Base-by-base conservation (phyloP, 768 basidiomycete species). In the Boletellus sp. region DNA sequence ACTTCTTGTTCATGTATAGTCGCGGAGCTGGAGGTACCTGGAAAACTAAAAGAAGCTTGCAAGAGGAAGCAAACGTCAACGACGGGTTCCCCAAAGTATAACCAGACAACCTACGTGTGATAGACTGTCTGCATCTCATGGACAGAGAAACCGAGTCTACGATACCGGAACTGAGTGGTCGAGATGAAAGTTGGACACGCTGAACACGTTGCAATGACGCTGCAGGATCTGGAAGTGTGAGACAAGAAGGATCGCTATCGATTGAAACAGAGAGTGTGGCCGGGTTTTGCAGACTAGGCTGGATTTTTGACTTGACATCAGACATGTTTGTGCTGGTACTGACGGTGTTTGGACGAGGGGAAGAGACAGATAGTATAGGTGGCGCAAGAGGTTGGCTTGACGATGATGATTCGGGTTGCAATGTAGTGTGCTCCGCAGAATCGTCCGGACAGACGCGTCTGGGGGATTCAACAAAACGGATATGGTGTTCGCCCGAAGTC, bases 1-100 rank as follows among this genome's bases (percentile, higher is more conserved):
- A 93, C 73, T 53, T 89, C 79, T 52, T 89, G 88, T 60, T 91
- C 90, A 28, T 44, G 50, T 17, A 53, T n/a, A 34, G 61, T 53
- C 28, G 54, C 39, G 33, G 53, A 28, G 23, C 8, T 37, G 24
- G 51, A 47, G 35, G 57, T 36, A 52, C 48, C 53, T 35, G 60
- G 52, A 48, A 52, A 58, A 38, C 55, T 65, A 53, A 65, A 59
- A 20, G 67, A 67, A 20, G 58, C 66, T 67, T 46, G 26, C 17
- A 24, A 16, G 9, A 22, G 13, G n/a, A 22, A 26, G 10, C 2
- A 23, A 24, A 42, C 13, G 48, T 59, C 42, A 67, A 22, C 17
- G n/a, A 41, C 16, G 9, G 13, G 5, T 16, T n/a, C 4, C 15
- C 0, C 6, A 17, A 9, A 10, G 17, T 26, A 28, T 23, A 37